Conservation (phyloP, 106 monocot species). For the Cymbidium sinense region DNA sequence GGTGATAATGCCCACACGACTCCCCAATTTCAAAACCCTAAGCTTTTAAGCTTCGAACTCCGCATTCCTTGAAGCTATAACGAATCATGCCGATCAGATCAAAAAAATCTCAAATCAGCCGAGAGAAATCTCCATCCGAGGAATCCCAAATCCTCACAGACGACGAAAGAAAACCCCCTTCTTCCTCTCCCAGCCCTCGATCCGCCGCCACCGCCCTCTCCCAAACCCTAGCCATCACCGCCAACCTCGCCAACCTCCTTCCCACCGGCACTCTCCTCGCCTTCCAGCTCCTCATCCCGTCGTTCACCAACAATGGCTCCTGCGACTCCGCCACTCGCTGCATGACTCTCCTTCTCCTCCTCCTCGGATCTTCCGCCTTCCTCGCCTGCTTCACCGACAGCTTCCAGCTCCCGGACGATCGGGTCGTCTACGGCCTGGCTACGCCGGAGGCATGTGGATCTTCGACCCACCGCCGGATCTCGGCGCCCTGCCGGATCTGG, state of each 20-base stretch:
- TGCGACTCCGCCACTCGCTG: constrained; percentile 51
- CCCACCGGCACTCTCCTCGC: constrained; percentile 87
- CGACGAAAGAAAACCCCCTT: background rate
- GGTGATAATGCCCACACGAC: too few relatives aligned
- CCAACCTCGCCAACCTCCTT: constrained; percentile 71
- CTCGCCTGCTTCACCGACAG: constrained; percentile 82
- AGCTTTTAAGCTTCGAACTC: too few relatives aligned
- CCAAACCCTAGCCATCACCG: constrained; percentile 46
- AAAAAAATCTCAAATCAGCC: background rate
- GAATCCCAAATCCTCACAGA: background rate
- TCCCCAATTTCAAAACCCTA: too few relatives aligned
- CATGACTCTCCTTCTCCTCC: constrained; percentile 43
- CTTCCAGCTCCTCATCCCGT: constrained; percentile 69
- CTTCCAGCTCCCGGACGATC: constrained; percentile 25
- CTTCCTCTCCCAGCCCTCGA: background rate
- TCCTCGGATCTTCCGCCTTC: constrained; percentile 52
- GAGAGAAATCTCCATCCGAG: too few relatives aligned
- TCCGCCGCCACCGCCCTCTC: constrained; percentile 8
- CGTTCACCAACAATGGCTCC: constrained; percentile 63
- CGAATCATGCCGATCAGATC: background rate
- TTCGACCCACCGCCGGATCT: constrained; percentile 31
- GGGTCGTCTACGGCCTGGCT: constrained; percentile 52
- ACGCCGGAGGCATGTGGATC: constrained; percentile 59
- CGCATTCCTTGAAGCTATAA: too few relatives aligned
- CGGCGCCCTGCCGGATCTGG: constrained; percentile 20